phyloP scores from a whole-genome alignment of 1,139 yeast genomes.

The Debaryomycetaceae sp. region DNA sequence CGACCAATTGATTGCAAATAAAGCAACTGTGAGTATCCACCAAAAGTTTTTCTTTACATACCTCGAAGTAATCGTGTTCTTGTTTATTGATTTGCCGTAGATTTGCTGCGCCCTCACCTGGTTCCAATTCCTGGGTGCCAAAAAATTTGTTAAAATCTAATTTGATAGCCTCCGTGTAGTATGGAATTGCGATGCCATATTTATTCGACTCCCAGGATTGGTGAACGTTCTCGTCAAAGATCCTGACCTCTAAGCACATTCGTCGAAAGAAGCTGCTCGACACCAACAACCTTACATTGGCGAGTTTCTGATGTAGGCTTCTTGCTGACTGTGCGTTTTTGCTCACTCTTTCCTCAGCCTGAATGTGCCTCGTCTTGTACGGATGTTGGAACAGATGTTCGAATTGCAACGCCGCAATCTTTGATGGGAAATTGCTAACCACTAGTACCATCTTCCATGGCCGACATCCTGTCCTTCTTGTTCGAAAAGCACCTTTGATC shows the following conservation, averaged over 20 bases:
- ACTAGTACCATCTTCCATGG: constrained; percentile 72
- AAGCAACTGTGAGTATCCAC: constrained; percentile 22
- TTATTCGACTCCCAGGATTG: constrained; percentile 26
- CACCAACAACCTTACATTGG: constrained; percentile 47
- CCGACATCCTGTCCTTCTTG: constrained; percentile 51
- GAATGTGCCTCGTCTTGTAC: constrained; percentile 59
- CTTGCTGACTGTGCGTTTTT: constrained; percentile 28
- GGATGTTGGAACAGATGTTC: constrained; percentile 82
- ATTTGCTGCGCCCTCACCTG: constrained; percentile 7
- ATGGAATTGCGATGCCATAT: constrained; percentile 18
- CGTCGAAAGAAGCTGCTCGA: constrained; percentile 36
- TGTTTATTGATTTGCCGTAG: neutral
- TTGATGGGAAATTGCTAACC: constrained; percentile 72
- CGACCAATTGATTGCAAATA: constrained; percentile 17
- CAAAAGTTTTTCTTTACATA: constrained; percentile 17
- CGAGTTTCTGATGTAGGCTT: constrained; percentile 49
- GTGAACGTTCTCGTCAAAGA: constrained; percentile 29
- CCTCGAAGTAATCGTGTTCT: constrained; percentile 10
- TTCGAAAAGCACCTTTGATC: constrained; percentile 59
- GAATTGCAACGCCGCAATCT: constrained; percentile 65
- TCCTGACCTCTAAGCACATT: constrained; percentile 37
- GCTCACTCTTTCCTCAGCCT: constrained; percentile 23
- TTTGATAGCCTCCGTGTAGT: constrained; percentile 8
- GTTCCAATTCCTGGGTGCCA: constrained; percentile 1
- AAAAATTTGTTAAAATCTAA: constrained; percentile 11